Conservation (phyloP, 257 asterid species). For the Cruciata laevipes region DNA sequence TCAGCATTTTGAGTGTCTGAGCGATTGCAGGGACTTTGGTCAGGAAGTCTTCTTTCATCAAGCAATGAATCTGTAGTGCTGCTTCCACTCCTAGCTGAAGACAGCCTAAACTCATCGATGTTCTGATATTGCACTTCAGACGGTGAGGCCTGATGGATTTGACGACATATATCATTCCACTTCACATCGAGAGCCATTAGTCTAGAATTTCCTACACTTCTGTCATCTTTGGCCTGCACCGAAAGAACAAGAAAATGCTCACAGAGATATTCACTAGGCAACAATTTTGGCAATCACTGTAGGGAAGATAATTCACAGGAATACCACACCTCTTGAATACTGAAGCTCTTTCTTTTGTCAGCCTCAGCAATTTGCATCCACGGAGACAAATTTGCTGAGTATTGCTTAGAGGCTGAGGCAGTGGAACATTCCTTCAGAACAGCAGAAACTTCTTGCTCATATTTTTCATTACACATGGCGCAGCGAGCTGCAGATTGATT, state of each 20-base stretch:
- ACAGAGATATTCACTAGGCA: slow-evolving; percentile 18
- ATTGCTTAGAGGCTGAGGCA: slow-evolving; percentile 39
- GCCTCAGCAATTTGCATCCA: slow-evolving; percentile 57
- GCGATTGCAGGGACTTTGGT: slow-evolving; percentile 22
- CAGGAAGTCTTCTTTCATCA: slow-evolving; percentile 25
- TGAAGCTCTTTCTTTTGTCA: slow-evolving; percentile 43
- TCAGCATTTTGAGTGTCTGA: slow-evolving; percentile 27
- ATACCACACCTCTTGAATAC: slow-evolving; percentile 54
- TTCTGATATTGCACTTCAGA: slow-evolving; percentile 28
- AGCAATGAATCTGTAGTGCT: slow-evolving; percentile 21
- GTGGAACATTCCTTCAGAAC: slow-evolving; percentile 39
- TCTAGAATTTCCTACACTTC: slow-evolving; percentile 45
- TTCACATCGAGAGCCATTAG: slow-evolving; percentile 50
- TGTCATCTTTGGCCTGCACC: slow-evolving; percentile 84
- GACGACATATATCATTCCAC: slow-evolving; percentile 83
- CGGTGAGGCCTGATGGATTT: slow-evolving; percentile 45
- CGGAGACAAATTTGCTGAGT: slow-evolving; percentile 43
- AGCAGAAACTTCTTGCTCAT: slow-evolving; percentile 59
- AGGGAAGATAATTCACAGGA: slow-evolving; percentile 23
- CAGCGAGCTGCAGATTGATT: slow-evolving; percentile 46
- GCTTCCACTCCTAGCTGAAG: slow-evolving; percentile 25
- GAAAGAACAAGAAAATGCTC: slow-evolving; percentile 53
- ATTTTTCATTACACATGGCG: slow-evolving; percentile 59
- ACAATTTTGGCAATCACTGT: background rate
- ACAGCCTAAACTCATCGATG: slow-evolving; percentile 22